Evolutionary conservation across 768 basidiomycete species (phyloP), one percentile per base, ranked within the genome.

Genomic region (Grammothele lineata): DNA sequence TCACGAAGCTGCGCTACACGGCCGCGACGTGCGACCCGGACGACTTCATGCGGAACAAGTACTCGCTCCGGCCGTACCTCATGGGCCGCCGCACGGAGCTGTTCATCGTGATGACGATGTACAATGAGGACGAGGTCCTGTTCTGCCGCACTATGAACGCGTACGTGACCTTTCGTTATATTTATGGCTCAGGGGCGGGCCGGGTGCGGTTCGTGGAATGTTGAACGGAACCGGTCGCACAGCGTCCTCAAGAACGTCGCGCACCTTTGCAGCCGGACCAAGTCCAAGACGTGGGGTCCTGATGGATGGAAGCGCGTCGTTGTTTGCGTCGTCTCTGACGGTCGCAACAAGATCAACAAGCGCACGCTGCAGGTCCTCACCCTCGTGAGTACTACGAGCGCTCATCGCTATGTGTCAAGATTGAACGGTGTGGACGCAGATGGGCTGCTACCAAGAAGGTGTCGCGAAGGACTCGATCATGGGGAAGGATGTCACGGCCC

Each of bases 91-190:
- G 83, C 43, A 95, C 92, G 8, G 93, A 95, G 66, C 75, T 96
- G 12, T 93, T 95, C 69, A 90, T 96, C 57, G 92, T 94, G 34
- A 89, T 95, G 82, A 95, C 92, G 36, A 94, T 95, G 91, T 90
- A 90, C 65, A 94, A 94, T 63, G 92, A 96, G 69, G 89, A 90
- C 60, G 87, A 90, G 60, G 70, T 83, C 8, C 70, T 89, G 22
- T 91, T 90, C 62, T 71, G 72, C 60, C 78, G 74, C 60, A 92
- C 89, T 10, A 90, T 92, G 86, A 90, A 91, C 56, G 80, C 87
- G 83, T 85, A 59, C 59, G 84, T 73, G 35, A 32, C 10, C 12
- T 17, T 39, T 25, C 35, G n/a, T n/a, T n/a, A n/a, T n/a, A n/a
- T n/a, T n/a, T n/a, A n/a, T n/a, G n/a, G n/a, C 23, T 21, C 32